Base-by-base conservation (phyloP, 306 rosid species). In the Neltuma alba region DNA sequence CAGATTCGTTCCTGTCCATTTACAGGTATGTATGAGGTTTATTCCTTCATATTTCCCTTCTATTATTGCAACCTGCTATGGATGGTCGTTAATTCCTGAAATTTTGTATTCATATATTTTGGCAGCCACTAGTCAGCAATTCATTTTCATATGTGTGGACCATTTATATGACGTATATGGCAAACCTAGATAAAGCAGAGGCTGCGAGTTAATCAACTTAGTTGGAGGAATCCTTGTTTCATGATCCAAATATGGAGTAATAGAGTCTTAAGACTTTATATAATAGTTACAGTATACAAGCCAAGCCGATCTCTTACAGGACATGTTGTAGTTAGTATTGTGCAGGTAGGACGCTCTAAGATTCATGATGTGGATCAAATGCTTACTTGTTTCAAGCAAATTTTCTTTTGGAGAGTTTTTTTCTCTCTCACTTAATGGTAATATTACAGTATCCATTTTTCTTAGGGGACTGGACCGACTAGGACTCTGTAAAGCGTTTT, bases 141-240 rank as follows among this genome's bases (percentile, higher is more conserved):
- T 93, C 97, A 18, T 95, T 95, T 77, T 86, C 99, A 9, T 95
- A 91, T 82, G 67, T 91, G 85, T 95, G 99, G 99, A 95, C 97
- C 34, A 82, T 95, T 69, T 95, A 95, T 54, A 85, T 95, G 78
- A 95, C 99, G 23, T 95, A 95, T 85, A 95, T 91, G 97, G 98
- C 98, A 55, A 81, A 92, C 91, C 86, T 81, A 36, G 91, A 91
- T 82, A 92, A 90, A 90, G 93, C 92, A 36, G 76, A 55, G 36
- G 20, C 81, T 10, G 38, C 72, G 33, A 82, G 72, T 84, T 85
- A 87, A 87, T 83, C 74, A 61, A 70, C 71, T 5, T 71, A 3
- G 37, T 70, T 55, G 8, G 36, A 40, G 72, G 12, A 36, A 47
- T 58, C 83, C 81, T 33, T 64, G 77, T 61, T 61, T 25, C 76